Evolutionary conservation across 345 rosid genomes (phyloP), one percentile per base, ranked within the genome.

Genomic region (Orychophragmus violaceus): DNA sequence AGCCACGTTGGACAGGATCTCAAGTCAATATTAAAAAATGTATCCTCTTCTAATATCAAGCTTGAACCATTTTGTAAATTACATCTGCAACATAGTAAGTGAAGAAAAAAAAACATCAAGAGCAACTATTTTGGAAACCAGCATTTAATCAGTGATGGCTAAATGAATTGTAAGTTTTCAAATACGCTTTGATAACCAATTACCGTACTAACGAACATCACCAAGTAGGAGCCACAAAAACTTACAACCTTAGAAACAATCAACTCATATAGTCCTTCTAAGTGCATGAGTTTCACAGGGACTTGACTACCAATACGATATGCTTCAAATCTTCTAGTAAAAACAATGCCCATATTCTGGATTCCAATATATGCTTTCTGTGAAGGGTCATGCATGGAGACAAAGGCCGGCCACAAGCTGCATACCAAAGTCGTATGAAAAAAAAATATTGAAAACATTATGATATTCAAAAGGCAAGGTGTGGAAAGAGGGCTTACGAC

Each of bases 201-300:
- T n/a, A n/a, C n/a, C n/a, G n/a, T n/a, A n/a, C n/a, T n/a, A n/a
- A n/a, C n/a, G n/a, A n/a, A n/a, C n/a, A n/a, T n/a, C n/a, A n/a
- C n/a, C n/a, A 33, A 63, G 17, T 17, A 25, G 4, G 55, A 23
- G 57, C 29, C 36, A 27, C 10, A 42, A 35, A 29, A 54, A 80
- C 98, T 93, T 77, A 88, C 97, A 87, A 93, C 87, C 78, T 90
- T 93, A 23, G 97, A 93, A 78, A 90, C 77, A 82, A 90, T 90
- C 82, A 93, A 66, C 77, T 93, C 97, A 29, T 82, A 86, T 50
- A n/a, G n/a, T n/a, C n/a, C n/a, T n/a, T n/a, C n/a, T n/a, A n/a
- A n/a, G n/a, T n/a, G n/a, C n/a, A n/a, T n/a, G n/a, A n/a, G n/a
- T n/a, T n/a, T n/a, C n/a, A n/a, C n/a, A n/a, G n/a, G n/a, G n/a